Conservation (phyloP, 352 stramenopile species). For the Blastocystis sp. region DNA sequence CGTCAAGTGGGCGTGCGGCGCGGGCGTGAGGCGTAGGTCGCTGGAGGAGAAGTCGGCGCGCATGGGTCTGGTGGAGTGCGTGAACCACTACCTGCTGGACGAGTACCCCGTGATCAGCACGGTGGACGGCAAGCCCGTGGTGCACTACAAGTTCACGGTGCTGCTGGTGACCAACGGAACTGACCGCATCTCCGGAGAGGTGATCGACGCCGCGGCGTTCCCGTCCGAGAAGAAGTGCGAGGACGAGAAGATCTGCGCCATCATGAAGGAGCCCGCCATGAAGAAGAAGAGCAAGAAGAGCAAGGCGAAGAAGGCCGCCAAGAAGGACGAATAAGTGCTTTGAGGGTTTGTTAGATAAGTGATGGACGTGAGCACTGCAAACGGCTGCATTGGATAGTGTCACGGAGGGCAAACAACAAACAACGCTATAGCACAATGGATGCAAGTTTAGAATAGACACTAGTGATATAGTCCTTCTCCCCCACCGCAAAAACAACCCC, state of each 20-base stretch:
- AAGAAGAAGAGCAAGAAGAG: constrained; percentile 69
- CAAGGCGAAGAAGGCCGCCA: constrained; percentile 30
- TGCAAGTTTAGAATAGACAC: not conserved
- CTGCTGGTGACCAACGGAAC: constrained; percentile 92
- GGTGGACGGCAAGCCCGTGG: constrained; percentile 87
- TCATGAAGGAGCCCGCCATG: constrained; percentile 66
- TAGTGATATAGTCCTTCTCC: not conserved
- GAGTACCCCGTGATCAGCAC: constrained; percentile 95
- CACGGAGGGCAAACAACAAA: not conserved
- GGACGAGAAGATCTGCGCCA: constrained; percentile 68
- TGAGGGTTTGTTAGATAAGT: not conserved
- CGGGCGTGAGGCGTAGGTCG: constrained; percentile 67
- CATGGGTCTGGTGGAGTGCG: constrained; percentile 95
- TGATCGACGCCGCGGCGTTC: constrained; percentile 74
- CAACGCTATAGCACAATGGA: not conserved
- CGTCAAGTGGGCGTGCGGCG: constrained; percentile 73
- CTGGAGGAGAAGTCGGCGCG: constrained; percentile 80
- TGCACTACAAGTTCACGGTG: constrained; percentile 98
- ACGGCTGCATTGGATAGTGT: no score
- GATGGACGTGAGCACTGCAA: not conserved
- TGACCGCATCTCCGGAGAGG: constrained; percentile 89
- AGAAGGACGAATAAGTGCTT: not conserved
- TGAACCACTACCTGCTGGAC: constrained; percentile 93
- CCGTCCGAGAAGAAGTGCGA: constrained; percentile 60
- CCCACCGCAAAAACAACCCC: constrained; percentile 7